phyloP scores from a whole-genome alignment of 345 rosid species.

The Syzygium aqueum region DNA sequence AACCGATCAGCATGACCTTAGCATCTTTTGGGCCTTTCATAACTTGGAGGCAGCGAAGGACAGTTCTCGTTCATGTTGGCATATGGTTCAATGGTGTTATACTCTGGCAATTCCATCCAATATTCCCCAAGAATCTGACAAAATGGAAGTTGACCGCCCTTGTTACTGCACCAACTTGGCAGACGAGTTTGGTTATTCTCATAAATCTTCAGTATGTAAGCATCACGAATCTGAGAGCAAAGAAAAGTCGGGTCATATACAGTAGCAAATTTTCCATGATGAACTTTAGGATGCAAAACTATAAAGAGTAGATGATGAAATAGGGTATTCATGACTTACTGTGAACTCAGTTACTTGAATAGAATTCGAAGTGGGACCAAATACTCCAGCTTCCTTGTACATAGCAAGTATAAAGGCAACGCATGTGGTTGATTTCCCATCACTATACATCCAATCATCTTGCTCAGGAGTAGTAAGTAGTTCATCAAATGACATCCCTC shows the following conservation, averaged over 20 bases:
- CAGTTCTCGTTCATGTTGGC: slow-evolving; percentile 88
- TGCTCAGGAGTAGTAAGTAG: slow-evolving; percentile 82
- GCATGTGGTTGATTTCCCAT: slow-evolving; percentile 91
- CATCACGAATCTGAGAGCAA: slow-evolving; percentile 67
- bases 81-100: slow-evolving; percentile 71
- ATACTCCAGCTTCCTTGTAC: slow-evolving; percentile 92
- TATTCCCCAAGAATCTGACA: slow-evolving; percentile 91
- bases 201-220: slow-evolving; percentile 68
- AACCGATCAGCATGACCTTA: slow-evolving; percentile 7
- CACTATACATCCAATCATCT: slow-evolving; percentile 95
- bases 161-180: slow-evolving; percentile 75
- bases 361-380: slow-evolving; percentile 52
- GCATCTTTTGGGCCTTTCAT: slow-evolving; percentile 65
- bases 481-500: slow-evolving; percentile 75
- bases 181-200: slow-evolving; percentile 63
- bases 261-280: not conserved
- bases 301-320: not conserved
- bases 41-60: slow-evolving; percentile 84
- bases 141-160: slow-evolving; percentile 41
- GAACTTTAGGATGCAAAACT: not conserved
- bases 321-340: slow-evolving; percentile 25
- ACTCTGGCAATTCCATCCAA: slow-evolving; percentile 78
- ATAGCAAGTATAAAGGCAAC: slow-evolving; percentile 89
- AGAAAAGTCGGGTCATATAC: not conserved
- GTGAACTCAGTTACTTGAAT: slow-evolving; percentile 97